These are phyloP conservation scores for Coemansia sp. DNA, from an alignment of 192 early-diverging fungal genomes.

Conservation along the genomic window DNA sequence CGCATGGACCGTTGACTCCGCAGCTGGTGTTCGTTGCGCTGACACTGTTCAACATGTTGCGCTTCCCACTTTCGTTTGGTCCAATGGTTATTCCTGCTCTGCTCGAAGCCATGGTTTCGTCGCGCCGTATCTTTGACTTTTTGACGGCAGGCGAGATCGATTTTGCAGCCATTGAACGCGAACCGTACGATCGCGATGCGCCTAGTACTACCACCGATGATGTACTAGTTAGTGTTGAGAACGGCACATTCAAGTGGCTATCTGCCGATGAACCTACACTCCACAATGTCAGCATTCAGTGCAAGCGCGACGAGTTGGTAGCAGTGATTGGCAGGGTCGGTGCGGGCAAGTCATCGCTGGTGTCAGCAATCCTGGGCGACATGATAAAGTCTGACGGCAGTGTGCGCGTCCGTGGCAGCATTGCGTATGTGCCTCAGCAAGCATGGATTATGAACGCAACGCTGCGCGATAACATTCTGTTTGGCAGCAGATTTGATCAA, in stretches of 20 bases:
- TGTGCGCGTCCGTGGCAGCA: slow-evolving; percentile 22
- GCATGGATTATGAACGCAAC: slow-evolving; percentile 61
- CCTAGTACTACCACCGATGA: slow-evolving; percentile 8
- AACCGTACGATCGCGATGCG: slow-evolving; percentile 16
- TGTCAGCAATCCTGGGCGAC: slow-evolving; percentile 62
- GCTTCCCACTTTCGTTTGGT: slow-evolving; percentile 78
- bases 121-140: slow-evolving; percentile 76
- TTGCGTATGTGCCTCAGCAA: slow-evolving; percentile 62
- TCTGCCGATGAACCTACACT: slow-evolving; percentile 24
- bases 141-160: slow-evolving; percentile 74
- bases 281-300: slow-evolving; percentile 36
- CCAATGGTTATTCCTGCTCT: slow-evolving; percentile 71
- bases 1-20: slow-evolving; percentile 57
- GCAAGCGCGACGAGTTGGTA: slow-evolving; percentile 51
- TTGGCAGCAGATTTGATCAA: slow-evolving; percentile 58
- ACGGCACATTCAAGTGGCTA: slow-evolving; percentile 57
- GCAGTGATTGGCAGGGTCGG: slow-evolving; percentile 66
- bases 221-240: slow-evolving; percentile 16
- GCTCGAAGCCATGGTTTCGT: slow-evolving; percentile 77
- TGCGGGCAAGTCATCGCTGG: slow-evolving; percentile 63
- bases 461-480: slow-evolving; percentile 65
- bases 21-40: slow-evolving; percentile 83
- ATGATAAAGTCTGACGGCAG: slow-evolving; percentile 42
- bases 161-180: slow-evolving; percentile 54
- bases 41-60: slow-evolving; percentile 86